Conservation (phyloP, 1,284 basidiomycete genomes). For the Melampsora americana region DNA sequence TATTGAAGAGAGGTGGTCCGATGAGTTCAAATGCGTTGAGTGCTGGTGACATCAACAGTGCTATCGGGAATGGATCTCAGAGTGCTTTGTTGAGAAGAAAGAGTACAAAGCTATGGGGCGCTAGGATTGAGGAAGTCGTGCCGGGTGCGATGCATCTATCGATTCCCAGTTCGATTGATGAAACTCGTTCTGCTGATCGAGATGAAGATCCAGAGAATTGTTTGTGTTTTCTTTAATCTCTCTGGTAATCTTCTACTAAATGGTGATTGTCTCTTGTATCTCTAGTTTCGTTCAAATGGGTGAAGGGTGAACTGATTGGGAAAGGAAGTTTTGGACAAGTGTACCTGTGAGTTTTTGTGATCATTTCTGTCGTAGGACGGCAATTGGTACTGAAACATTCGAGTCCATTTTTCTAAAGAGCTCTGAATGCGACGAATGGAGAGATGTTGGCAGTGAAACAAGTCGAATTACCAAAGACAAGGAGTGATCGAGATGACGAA, state of each 20-base stretch:
- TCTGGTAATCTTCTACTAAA: neutral
- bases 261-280: neutral
- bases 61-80: neutral
- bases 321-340: slow-evolving; percentile 95
- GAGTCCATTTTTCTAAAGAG: slow-evolving; percentile 54
- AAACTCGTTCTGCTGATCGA: slow-evolving; percentile 46
- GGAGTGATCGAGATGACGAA: slow-evolving; percentile 80
- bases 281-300: slow-evolving; percentile 92
- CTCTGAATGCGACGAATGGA: slow-evolving; percentile 93
- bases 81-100: slow-evolving; percentile 66
- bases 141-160: slow-evolving; percentile 59
- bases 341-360: slow-evolving; percentile 62
- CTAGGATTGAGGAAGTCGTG: slow-evolving; percentile 85
- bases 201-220: slow-evolving; percentile 52
- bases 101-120: slow-evolving; percentile 95
- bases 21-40: neutral
- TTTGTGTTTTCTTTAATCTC: slow-evolving; percentile 40
- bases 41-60: slow-evolving; percentile 45
- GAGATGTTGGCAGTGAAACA: slow-evolving; percentile 99
- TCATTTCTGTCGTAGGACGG: neutral
- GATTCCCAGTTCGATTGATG: slow-evolving; percentile 49
- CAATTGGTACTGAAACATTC: too few relatives aligned
- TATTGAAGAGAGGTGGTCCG: slow-evolving; percentile 22
- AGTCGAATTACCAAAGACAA: slow-evolving; percentile 87
- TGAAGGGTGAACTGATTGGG: slow-evolving; percentile 93